Base-by-base conservation (phyloP, 441 rosid genomes). In the Rhodomyrtus psidioides region DNA sequence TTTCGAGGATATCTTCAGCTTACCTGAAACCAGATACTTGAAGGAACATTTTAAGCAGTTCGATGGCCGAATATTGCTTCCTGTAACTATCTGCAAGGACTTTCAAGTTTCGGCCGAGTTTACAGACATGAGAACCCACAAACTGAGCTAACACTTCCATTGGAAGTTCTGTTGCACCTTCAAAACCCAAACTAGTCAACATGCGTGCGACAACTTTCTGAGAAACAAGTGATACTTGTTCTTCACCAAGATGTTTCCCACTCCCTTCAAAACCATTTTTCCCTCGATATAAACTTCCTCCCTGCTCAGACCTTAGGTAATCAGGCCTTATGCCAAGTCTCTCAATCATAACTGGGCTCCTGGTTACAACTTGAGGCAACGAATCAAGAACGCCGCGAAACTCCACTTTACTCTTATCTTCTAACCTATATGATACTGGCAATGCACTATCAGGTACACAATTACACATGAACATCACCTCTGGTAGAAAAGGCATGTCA, bases 41-140 rank as follows among this genome's bases (percentile, higher is more conserved):
- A 87, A 97, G 96, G 89, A 97, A 97, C 99, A 97, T 97, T 89
- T 91, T 95, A 81, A 97, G 90, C 86, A 97, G 91, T 90, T 95
- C 98, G 82, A 90, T 58, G 26, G 96, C 97, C 23, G 99, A 94
- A 90, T 95, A 95, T 86, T 95, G 97, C 88, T 91, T 93, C 88
- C 91, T 91, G 92, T 97, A 97, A 91, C 93, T 94, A 89, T 95
- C 97, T 83, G 95, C 85, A 44, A 97, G 96, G 91, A 95, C 88
- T 91, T 92, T 97, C 90, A 95, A 90, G 76, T 54, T 94, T 62
- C 90, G 90, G 60, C 98, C 98, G 42, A 95, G 91, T 90, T 95
- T 95, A 91, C 86, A 86, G 75, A 94, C 88, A 92, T 95, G 98
- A 89, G 91, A 91, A 83, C 94, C 92, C 39, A 95, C 87, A 85